phyloP scores from a whole-genome alignment of 345 rosid species.

The Rhodamnia argentea region DNA sequence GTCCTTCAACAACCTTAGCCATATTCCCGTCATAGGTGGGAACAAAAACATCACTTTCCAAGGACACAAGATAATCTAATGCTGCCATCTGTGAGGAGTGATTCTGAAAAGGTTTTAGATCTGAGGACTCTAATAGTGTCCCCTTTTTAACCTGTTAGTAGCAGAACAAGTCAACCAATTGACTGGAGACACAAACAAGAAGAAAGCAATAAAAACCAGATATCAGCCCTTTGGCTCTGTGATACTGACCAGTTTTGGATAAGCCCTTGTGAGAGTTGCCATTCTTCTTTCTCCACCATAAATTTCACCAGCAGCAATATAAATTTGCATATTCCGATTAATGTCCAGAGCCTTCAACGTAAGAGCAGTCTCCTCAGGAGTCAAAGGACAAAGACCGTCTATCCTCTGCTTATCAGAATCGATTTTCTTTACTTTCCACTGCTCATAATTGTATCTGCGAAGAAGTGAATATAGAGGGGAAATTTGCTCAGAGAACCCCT shows the following conservation, averaged over 20 bases:
- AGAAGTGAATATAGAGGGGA: conserved; percentile 27
- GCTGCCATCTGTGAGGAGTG: conserved; percentile 57
- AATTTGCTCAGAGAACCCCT: neutral
- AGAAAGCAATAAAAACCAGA: neutral
- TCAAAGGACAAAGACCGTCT: conserved; percentile 42
- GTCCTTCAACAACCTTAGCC: conserved; percentile 99
- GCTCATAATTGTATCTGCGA: conserved; percentile 44
- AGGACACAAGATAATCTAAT: conserved; percentile 82
- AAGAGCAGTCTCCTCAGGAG: conserved; percentile 46
- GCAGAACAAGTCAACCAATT: neutral
- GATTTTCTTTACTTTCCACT: conserved; percentile 49
- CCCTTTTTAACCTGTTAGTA: conserved; percentile 31
- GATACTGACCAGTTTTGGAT: conserved; percentile 32
- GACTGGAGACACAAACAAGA: neutral
- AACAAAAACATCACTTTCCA: conserved; percentile 91
- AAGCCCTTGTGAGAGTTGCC: conserved; percentile 19
- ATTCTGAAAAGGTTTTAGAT: conserved; percentile 18
- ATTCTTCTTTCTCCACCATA: conserved; percentile 39
- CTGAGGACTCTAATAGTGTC: conserved; percentile 11
- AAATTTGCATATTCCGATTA: conserved; percentile 27
- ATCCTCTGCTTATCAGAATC: conserved; percentile 27
- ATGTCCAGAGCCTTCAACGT: conserved; percentile 28
- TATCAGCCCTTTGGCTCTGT: neutral
- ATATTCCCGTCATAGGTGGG: conserved; percentile 98
- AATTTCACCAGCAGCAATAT: conserved; percentile 44